Evolutionary conservation across 768 basidiomycete species (phyloP).

Genomic region (Coprinopsis cinerea): DNA sequence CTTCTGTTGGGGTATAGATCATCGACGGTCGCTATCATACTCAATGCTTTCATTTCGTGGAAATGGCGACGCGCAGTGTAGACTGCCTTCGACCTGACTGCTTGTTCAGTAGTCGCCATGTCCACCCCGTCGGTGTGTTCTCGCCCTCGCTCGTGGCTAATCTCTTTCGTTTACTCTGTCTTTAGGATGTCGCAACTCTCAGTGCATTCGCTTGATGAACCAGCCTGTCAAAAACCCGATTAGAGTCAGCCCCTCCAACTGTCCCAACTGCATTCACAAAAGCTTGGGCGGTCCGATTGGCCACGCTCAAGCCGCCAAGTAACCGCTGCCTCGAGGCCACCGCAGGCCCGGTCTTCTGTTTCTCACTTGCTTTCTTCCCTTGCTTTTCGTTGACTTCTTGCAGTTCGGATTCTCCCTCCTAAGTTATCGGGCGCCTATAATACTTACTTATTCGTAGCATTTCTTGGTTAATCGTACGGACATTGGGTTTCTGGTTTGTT

Average conservation of each 20-base stretch:
- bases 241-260: conserved; percentile 52
- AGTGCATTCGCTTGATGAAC: conserved; percentile 62
- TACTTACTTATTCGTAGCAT: too few relatives aligned
- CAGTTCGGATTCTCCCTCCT: background rate
- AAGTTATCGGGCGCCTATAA: background rate
- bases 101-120: conserved; percentile 64
- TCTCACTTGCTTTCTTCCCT: background rate
- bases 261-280: conserved; percentile 31
- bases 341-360: background rate
- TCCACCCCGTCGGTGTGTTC: conserved; percentile 43
- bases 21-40: conserved; percentile 74
- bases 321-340: background rate
- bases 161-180: conserved; percentile 2
- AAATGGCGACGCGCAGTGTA: conserved; percentile 62
- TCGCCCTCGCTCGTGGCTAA: background rate
- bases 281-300: conserved; percentile 8
- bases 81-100: conserved; percentile 63
- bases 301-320: background rate
- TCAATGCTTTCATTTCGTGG: conserved; percentile 63
- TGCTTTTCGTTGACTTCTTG: background rate
- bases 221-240: conserved; percentile 67
- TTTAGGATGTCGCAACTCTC: conserved; percentile 47
- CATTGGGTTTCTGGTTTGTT: too few relatives aligned
- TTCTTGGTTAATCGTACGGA: background rate
- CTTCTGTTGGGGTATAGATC: conserved; percentile 36